Conservation (phyloP, 2,329 filamentous ascomycete species). For the Mycosphaerelloides madeirae region DNA sequence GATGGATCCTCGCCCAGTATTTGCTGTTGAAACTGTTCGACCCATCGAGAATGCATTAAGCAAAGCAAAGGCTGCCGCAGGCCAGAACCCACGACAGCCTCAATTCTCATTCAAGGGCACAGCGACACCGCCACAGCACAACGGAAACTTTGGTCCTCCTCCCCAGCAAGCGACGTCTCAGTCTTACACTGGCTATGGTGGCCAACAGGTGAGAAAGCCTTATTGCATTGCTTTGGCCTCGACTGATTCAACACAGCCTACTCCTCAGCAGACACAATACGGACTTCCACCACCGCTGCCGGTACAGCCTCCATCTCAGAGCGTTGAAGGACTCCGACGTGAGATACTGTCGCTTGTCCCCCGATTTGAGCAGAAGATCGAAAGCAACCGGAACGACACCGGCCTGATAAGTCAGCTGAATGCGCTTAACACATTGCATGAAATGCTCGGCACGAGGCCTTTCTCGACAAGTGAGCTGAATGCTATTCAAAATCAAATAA, state of each 20-base stretch:
- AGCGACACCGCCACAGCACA: conserved; percentile 62
- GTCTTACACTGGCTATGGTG: conserved; percentile 28
- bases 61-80: conserved; percentile 64
- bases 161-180: conserved; percentile 31
- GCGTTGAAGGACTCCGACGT: conserved; percentile 64
- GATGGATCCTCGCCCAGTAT: conserved; percentile 86
- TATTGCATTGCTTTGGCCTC: background rate
- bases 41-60: conserved; percentile 93
- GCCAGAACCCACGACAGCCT: conserved; percentile 55
- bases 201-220: conserved; percentile 33
- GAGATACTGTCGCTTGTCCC: conserved; percentile 77
- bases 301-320: conserved; percentile 8
- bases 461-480: conserved; percentile 77
- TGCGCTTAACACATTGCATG: conserved; percentile 80
- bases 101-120: conserved; percentile 63
- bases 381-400: conserved; percentile 69
- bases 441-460: conserved; percentile 69
- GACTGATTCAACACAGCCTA: conserved; percentile 17
- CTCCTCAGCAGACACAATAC: conserved; percentile 22
- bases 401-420: conserved; percentile 74
- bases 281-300: conserved; percentile 20
- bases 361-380: conserved; percentile 68
- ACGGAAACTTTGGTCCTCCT: conserved; percentile 39
- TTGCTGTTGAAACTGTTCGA: conserved; percentile 76
- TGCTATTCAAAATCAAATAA: conserved; percentile 79